Evolutionary conservation across 257 asterid species (phyloP).

Genomic region (Nicotiana undulata): DNA sequence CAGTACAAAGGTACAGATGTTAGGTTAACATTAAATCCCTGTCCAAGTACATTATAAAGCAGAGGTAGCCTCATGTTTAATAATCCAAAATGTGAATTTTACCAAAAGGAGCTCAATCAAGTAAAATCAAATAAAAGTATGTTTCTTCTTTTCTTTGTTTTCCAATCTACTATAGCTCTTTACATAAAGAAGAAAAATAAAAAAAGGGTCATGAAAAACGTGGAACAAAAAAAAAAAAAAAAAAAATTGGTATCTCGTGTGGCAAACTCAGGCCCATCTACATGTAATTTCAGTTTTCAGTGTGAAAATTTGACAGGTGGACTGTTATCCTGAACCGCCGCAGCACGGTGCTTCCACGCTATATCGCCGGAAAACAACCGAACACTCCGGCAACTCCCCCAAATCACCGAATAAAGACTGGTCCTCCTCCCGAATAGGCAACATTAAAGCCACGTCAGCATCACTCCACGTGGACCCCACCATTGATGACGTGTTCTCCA

Average conservation of each 20-base stretch:
- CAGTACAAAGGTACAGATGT: no score
- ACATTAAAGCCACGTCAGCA: slow-evolving; percentile 34
- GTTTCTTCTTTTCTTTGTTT: background rate
- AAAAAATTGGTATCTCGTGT: background rate
- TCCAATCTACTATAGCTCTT: background rate
- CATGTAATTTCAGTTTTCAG: background rate
- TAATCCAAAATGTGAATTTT: no score
- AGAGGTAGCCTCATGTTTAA: no score
- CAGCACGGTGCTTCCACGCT: slow-evolving; percentile 35
- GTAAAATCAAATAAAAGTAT: slow-evolving; percentile 2
- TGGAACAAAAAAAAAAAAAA: background rate
- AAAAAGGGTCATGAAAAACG: background rate
- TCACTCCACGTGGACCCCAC: slow-evolving; percentile 49
- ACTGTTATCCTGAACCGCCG: slow-evolving; percentile 24
- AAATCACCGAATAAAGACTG: slow-evolving; percentile 65
- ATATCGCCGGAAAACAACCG: slow-evolving; percentile 50
- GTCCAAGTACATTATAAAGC: no score
- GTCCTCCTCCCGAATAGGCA: slow-evolving; percentile 66
- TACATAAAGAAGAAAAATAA: background rate
- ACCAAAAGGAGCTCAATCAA: background rate
- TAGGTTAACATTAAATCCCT: no score
- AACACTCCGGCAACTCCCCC: slow-evolving; percentile 71
- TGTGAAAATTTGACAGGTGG: background rate
- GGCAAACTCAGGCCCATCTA: background rate
- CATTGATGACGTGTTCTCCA: slow-evolving; percentile 34